Conservation (phyloP, 192 early-diverging fungal genomes). For the Gryganskiella cystojenkinii region DNA sequence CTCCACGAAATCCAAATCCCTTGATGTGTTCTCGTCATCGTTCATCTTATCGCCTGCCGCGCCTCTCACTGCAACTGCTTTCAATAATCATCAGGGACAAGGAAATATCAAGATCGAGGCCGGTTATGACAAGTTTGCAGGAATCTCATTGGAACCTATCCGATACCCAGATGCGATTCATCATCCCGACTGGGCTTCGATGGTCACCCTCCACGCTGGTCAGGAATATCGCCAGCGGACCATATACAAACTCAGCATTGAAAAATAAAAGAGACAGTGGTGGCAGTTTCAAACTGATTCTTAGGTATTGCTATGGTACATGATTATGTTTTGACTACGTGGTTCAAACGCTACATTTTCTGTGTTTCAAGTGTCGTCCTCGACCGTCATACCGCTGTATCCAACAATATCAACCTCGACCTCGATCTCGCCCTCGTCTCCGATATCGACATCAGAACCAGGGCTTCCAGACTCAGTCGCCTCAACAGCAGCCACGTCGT, state of each 20-base stretch:
- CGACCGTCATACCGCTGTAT: no score
- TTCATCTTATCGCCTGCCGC: slow-evolving; percentile 12
- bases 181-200: slow-evolving; percentile 33
- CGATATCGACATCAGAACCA: no score
- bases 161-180: slow-evolving; percentile 68
- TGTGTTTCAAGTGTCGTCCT: no score
- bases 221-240: slow-evolving; percentile 39
- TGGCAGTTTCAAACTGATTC: no score
- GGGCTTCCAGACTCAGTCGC: no score
- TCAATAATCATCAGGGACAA: slow-evolving; percentile 39
- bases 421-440: no score
- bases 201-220: slow-evolving; percentile 30
- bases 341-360: no score
- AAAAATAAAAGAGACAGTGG: not conserved
- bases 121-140: slow-evolving; percentile 68
- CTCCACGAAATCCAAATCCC: slow-evolving; percentile 21
- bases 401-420: no score
- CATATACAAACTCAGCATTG: slow-evolving; percentile 29
- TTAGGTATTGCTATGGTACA: no score
- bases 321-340: no score
- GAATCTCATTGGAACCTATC: slow-evolving; percentile 76
- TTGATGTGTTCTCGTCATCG: slow-evolving; percentile 3
- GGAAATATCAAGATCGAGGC: slow-evolving; percentile 51
- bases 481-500: no score
- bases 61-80: not conserved